Base-by-base conservation (phyloP, 1,284 basidiomycete genomes). In the Pascua sp. region DNA sequence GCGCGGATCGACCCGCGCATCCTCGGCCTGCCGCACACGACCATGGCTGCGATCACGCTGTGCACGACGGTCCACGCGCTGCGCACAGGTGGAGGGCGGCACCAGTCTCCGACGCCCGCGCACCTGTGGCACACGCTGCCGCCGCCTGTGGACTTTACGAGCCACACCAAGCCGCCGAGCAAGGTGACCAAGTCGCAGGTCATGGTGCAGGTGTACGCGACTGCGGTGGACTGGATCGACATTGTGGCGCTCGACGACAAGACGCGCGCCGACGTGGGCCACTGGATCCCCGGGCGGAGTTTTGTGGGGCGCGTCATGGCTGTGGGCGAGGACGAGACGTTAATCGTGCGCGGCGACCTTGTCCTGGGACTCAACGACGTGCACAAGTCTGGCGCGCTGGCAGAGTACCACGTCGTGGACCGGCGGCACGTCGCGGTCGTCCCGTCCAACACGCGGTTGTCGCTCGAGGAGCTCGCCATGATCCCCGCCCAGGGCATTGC, bases 181-280 rank as follows among this genome's bases (percentile, higher is more conserved):
- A 85, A 86, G 67, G 83, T 91, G 2, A 82, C 84, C 1, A 80
- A 83, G 51, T 79, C 81, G 24, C 82, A 87, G 60, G 82, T 91
- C 5, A 79, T 94, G 13, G 85, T 94, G 10, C 90, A 92, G 67
- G 87, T 94, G 1, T 90, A 88, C 80, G 89, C 88, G 9, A 89
- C 90, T 0, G 90, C 84, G 3, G 72, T 93, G 44, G 90, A 93
- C 68, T 80, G 81, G 12, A 76, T 86, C 5, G 90, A 93, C 76
- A 81, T 82, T 24, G 77, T 86, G 48, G 80, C 87, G 36, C 83
- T 85, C 10, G 80, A 80, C 41, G 77, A 80, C 24, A 81, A 81
- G 63, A 71, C 58, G 50, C 57, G 69, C 60, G 60, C 65, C 12
- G 73, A 73, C 41, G 67, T 74, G 8, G 68, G 75, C 49, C 76